Evolutionary conservation across 495 filamentous ascomycete species (phyloP).

Genomic region (Aspergillus coremiiformis): DNA sequence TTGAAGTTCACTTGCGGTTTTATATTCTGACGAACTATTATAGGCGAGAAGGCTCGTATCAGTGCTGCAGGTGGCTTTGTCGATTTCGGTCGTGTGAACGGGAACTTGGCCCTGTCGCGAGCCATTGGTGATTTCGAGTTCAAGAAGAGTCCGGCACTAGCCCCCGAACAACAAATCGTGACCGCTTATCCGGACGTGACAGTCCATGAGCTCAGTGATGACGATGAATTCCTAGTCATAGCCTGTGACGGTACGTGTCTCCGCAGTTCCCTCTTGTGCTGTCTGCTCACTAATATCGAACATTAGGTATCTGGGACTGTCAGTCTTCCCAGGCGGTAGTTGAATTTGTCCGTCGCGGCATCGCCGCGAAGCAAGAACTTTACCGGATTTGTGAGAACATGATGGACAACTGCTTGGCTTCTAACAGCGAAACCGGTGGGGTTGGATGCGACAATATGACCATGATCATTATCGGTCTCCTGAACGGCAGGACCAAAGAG

Average conservation of each 20-base stretch:
- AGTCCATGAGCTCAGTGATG: conserved; percentile 78
- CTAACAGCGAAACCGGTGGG: conserved; percentile 94
- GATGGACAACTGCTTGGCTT: conserved; percentile 99
- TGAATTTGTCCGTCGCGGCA: conserved; percentile 92
- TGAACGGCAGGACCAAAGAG: conserved; percentile 86
- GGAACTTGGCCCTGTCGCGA: conserved; percentile 93
- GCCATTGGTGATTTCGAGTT: conserved; percentile 99
- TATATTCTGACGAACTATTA: conserved; percentile 13
- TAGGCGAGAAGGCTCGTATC: conserved; percentile 94
- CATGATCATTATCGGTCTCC: conserved; percentile 83
- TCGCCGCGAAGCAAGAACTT: conserved; percentile 89
- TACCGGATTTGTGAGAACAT: conserved; percentile 96
- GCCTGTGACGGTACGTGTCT: conserved; percentile 80
- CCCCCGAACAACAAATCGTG: conserved; percentile 95
- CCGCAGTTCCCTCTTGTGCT: background rate
- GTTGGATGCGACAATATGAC: conserved; percentile 99
- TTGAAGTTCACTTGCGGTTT: conserved; percentile 1
- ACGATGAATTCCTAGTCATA: conserved; percentile 95
- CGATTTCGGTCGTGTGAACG: conserved; percentile 96
- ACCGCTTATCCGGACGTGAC: conserved; percentile 93
- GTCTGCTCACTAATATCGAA: background rate
- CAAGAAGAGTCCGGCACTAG: conserved; percentile 95
- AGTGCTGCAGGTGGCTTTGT: conserved; percentile 94
- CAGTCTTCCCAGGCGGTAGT: conserved; percentile 95
- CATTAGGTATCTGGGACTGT: conserved; percentile 97